Conservation (phyloP, 805 yeast genomes). For the Saturnispora bothae region DNA sequence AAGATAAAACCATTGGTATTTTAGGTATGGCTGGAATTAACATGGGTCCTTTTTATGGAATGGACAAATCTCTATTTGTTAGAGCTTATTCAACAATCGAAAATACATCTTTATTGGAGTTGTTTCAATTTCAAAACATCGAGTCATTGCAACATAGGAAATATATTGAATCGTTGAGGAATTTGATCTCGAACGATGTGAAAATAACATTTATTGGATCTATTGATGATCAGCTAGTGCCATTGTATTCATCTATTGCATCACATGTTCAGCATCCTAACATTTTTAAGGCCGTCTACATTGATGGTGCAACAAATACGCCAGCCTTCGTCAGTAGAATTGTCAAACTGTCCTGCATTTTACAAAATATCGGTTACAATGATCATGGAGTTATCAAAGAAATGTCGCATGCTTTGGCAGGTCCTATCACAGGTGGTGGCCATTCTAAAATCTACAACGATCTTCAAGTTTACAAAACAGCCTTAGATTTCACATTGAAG, state of each 20-base stretch:
- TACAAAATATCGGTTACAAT: constrained; percentile 65
- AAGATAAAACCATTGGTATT: constrained; percentile 47
- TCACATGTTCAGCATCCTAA: constrained; percentile 81
- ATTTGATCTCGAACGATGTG: constrained; percentile 56
- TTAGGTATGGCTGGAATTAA: constrained; percentile 94
- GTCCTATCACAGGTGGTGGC: constrained; percentile 91
- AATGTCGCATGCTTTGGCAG: constrained; percentile 68
- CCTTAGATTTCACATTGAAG: constrained; percentile 62
- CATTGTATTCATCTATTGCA: constrained; percentile 79
- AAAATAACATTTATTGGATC: constrained; percentile 81
- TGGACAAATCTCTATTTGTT: constrained; percentile 73
- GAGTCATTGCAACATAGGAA: constrained; percentile 62
- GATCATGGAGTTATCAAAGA: constrained; percentile 86
- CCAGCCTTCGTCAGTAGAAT: constrained; percentile 72
- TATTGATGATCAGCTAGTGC: constrained; percentile 88
- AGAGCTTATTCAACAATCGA: constrained; percentile 88
- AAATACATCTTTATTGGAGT: constrained; percentile 72
- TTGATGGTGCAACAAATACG: constrained; percentile 71
- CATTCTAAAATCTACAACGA: constrained; percentile 87
- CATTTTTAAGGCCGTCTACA: constrained; percentile 77
- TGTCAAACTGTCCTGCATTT: constrained; percentile 59
- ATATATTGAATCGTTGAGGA: constrained; percentile 55
- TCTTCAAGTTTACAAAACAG: constrained; percentile 72
- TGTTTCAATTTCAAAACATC: constrained; percentile 79
- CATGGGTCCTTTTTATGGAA: constrained; percentile 88